Percentiles rank a stretch among this genome's conserved stretches.
Conservation (phyloP, 345 rosid species). For the Balakata baccata region DNA sequence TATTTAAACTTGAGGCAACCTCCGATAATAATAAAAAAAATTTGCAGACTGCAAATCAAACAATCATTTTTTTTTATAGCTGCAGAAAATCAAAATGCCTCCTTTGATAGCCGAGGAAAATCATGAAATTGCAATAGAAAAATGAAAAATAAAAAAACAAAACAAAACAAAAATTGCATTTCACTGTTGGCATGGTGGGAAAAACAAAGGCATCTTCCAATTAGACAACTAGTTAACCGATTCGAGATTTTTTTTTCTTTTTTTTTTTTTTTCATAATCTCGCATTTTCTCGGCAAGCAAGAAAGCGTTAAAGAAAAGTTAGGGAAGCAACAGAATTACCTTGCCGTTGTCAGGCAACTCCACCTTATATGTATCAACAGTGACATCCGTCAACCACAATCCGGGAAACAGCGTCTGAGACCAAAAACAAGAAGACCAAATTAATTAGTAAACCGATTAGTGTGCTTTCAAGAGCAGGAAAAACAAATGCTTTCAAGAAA, state of each 20-base stretch:
- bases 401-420: slow-evolving; percentile 67
- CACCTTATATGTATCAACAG: slow-evolving; percentile 59
- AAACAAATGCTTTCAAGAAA: background rate
- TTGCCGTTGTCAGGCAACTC: slow-evolving; percentile 47
- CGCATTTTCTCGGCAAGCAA: slow-evolving; percentile 12
- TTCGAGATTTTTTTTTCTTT: background rate
- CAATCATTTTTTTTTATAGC: background rate
- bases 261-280: slow-evolving; percentile 6
- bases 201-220: background rate
- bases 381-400: slow-evolving; percentile 60
- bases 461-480: no score
- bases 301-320: background rate
- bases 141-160: no score
- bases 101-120: background rate
- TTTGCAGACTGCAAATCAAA: background rate
- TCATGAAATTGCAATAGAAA: background rate
- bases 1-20: background rate
- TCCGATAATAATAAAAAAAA: background rate
- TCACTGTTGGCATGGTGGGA: background rate
- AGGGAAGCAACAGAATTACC: slow-evolving; percentile 34
- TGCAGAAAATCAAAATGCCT: background rate
- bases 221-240: background rate
- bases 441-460: background rate
- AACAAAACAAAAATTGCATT: background rate
- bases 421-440: slow-evolving; percentile 1